Base-by-base conservation (phyloP, 495 filamentous ascomycete genomes). In the Daldinia childiae region DNA sequence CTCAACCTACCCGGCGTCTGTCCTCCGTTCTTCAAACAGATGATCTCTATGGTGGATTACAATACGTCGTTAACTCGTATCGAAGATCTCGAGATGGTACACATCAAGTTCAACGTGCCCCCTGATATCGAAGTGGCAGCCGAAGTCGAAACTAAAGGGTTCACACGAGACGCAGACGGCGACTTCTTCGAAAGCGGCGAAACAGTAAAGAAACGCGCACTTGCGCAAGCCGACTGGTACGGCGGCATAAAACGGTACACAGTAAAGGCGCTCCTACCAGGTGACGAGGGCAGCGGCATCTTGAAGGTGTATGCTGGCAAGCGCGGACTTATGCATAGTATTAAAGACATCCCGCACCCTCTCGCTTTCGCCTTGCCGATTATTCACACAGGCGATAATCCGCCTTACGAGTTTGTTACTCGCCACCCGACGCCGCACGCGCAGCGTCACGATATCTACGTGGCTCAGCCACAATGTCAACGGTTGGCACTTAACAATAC, bases 401-500 rank as follows among this genome's bases (percentile, higher is more conserved):
- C 96, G 0, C 89, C 92, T 0, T 98, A 97, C 77, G 92, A 97
- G 58, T 98, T 98, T 74, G 85, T 97, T 38, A 89, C 91, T 32
- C 91, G 95, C 12, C 95, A 99, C 79, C 95, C 96, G 2, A 99
- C 95, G 0, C 96, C 95, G 11, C 96, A 98, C 78, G 96, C 95
- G 45, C 93, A 96, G 74, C 89, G 95, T 21, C 95, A 99, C 78
- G 95, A 98, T 71, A 87, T 99, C 69, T 99, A 99, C 80, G 91
- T 99, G 74, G 92, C 91, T 34, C 94, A 97, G 72, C 95, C 96
- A 0, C 96, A 98, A 78, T 98, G 95, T 76, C 85, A 90, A 39
- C 87, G 87, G 21, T 82, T 99, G 11, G 94, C 93, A 8, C 80
- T 96, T 45, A 97, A 97, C 81, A 98, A 98, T 76, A 99, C 95